Conservation (phyloP, 306 rosid genomes). For the Urtica urens region DNA sequence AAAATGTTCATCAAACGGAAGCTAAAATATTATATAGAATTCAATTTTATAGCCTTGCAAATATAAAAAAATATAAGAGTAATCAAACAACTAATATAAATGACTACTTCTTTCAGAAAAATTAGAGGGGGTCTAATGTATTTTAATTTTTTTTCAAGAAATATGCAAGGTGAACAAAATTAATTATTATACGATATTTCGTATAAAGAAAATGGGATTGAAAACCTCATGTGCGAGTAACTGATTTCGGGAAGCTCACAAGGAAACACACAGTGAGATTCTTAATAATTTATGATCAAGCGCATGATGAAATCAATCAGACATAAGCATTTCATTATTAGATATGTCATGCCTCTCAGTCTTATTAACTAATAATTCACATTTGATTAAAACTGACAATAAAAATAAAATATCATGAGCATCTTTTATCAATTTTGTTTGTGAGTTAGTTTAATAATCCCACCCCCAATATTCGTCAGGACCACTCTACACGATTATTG, state of each 20-base stretch:
- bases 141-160: not conserved
- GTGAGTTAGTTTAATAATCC: not conserved
- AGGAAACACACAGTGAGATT: not conserved
- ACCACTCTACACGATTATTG: not conserved
- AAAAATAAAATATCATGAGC: not conserved
- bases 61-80: too few relatives aligned
- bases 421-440: not conserved
- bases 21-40: too few relatives aligned
- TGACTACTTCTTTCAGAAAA: too few relatives aligned
- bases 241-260: not conserved
- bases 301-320: not conserved
- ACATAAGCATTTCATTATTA: not conserved
- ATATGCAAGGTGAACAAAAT: not conserved
- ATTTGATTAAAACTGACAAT: constrained; percentile 6
- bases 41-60: too few relatives aligned
- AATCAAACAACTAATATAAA: too few relatives aligned
- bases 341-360: not conserved
- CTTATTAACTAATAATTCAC: constrained; percentile 4
- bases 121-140: too few relatives aligned
- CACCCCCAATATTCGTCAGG: not conserved
- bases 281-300: too few relatives aligned
- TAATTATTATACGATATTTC: not conserved
- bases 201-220: not conserved
- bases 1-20: too few relatives aligned
- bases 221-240: not conserved